Evolutionary conservation across 768 basidiomycete genomes (phyloP).

Genomic region (Hericium coralloides): DNA sequence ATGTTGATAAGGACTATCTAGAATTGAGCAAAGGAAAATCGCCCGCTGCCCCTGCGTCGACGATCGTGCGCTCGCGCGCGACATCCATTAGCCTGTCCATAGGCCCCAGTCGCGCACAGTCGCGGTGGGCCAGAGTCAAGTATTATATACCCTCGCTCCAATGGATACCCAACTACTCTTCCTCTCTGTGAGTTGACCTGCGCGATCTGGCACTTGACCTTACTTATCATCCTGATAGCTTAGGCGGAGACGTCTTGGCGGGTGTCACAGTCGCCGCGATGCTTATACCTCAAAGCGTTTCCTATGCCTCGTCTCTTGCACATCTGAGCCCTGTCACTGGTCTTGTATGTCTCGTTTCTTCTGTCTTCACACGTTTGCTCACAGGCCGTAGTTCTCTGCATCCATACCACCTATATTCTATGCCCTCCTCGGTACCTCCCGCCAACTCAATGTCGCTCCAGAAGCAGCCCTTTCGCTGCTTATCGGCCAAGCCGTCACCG

Average conservation of each 20-base stretch:
- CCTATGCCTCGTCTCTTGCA: conserved; percentile 84
- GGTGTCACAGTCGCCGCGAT: conserved; percentile 82
- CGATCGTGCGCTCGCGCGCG: background rate
- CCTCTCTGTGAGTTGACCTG: conserved; percentile 45
- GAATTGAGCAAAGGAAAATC: too few species aligned
- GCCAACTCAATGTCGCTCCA: conserved; percentile 76
- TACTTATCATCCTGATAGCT: conserved; percentile 28
- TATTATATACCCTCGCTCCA: conserved; percentile 73
- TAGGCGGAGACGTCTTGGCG: conserved; percentile 69
- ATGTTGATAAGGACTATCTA: too few species aligned
- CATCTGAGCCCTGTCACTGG: conserved; percentile 81
- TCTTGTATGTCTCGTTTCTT: conserved; percentile 41
- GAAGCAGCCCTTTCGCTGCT: conserved; percentile 85
- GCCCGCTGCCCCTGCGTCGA: too few species aligned
- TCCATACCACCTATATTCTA: conserved; percentile 85
- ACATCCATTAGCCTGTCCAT: background rate
- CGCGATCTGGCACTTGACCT: conserved; percentile 19
- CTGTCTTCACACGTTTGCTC: background rate
- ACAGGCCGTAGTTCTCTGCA: conserved; percentile 55
- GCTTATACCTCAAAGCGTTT: conserved; percentile 82
- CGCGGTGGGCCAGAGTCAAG: conserved; percentile 37
- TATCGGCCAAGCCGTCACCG: conserved; percentile 78
- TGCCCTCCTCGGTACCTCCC: conserved; percentile 80
- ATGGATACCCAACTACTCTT: conserved; percentile 75
- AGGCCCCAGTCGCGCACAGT: background rate